Evolutionary conservation across 805 yeast species (phyloP), one percentile per base, ranked within the genome.

Genomic region (Metschnikowia hibisci): DNA sequence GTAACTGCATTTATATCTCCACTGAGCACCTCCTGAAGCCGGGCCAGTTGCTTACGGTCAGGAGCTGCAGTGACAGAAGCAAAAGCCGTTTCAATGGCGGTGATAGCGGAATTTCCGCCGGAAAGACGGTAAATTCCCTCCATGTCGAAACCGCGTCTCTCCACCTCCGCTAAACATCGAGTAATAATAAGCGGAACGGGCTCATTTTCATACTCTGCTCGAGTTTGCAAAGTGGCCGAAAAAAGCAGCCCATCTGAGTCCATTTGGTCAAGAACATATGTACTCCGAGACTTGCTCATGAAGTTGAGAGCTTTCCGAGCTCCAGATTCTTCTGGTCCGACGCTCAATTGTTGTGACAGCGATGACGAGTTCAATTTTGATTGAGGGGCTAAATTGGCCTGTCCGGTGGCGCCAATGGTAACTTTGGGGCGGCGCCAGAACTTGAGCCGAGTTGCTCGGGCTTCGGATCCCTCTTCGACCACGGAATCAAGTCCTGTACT

Each of bases 81-180:
- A 53, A 70, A 70, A 1, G 74, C 69, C 40, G 60, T 62, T 46
- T 69, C 74, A 36, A 70, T 66, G n/a, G 69, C 61, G 18, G 76
- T 78, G 42, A 82, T 75, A 38, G 84, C 83, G 7, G 87, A 75
- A 48, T 81, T 76, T 4, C 87, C 85, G 1, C 96, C 99, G 35
- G 95, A 84, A 52, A 90, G 83, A 52, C 99, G 73, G 66, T 93
- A 93, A 28, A 93, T 76, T 7, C 99, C 99, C 63, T 90, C 98
- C 48, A 73, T 67, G 31, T 75, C 80, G 52, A 90, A 63, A 4
- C 96, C 96, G 45, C 87, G 71, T 6, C 59, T 58, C 64, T 91
- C 96, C 41, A 93, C 88, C 53, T 84, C 93, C 18, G 71, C 68
- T 5, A 89, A 64, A 64, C 96, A 87, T 44, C 78, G 71, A 10